Evolutionary conservation across 2,329 filamentous ascomycete species (phyloP).

Genomic region (Xylariaceae sp.): DNA sequence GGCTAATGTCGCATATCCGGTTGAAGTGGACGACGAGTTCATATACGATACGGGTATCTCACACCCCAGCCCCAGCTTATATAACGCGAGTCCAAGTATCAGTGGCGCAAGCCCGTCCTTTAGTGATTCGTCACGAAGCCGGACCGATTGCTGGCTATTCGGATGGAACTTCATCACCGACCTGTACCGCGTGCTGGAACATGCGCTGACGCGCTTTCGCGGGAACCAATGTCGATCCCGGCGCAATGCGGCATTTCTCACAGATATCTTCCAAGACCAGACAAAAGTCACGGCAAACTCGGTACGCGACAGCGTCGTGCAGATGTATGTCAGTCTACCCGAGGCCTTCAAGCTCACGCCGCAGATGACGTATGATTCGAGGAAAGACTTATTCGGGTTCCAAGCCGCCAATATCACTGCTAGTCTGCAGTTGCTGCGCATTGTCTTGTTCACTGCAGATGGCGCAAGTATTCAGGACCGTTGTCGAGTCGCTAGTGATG

Average conservation of each 20-base stretch:
- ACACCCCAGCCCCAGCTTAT: not conserved
- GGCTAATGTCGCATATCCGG: constrained; percentile 5
- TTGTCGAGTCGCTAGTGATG: constrained; percentile 8
- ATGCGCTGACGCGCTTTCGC: constrained; percentile 4
- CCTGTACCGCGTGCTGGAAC: constrained; percentile 7
- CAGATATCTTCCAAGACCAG: constrained; percentile 4
- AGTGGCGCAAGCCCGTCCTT: not conserved
- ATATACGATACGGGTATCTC: constrained; percentile 1
- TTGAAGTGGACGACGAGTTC: constrained; percentile 8
- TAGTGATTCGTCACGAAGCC: not conserved
- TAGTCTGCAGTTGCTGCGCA: constrained; percentile 5
- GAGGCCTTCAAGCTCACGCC: constrained; percentile 4
- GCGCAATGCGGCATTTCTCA: constrained; percentile 1
- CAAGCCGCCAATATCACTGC: constrained; percentile 8
- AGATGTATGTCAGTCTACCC: constrained; percentile 6
- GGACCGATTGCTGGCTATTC: constrained; percentile 4
- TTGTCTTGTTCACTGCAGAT: constrained; percentile 5
- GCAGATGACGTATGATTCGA: constrained; percentile 6
- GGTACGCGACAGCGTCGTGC: not conserved
- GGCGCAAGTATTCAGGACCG: constrained; percentile 6
- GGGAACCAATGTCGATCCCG: not conserved
- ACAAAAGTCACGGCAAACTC: constrained; percentile 2
- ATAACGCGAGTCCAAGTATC: not conserved
- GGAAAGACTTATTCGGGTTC: constrained; percentile 8
- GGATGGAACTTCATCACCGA: constrained; percentile 11